Percentiles rank a stretch among this genome's conserved stretches.
Conservation (phyloP, 345 rosid species). For the Gynandropsis gynandra region DNA sequence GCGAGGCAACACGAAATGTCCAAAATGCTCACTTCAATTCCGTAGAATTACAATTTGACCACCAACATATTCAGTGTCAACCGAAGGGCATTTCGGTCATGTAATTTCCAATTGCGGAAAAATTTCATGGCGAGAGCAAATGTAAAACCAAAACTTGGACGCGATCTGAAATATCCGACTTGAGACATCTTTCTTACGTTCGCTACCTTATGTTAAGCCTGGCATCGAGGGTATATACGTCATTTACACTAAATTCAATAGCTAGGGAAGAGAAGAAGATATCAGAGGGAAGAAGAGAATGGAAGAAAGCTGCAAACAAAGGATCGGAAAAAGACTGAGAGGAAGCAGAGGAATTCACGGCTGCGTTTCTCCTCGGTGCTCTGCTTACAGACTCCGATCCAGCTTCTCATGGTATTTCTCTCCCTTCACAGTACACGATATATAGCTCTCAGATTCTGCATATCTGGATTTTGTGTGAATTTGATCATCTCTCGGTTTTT, state of each 20-base stretch:
- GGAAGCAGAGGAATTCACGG: slow-evolving; percentile 47
- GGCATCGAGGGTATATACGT: slow-evolving; percentile 20
- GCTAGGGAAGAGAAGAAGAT: slow-evolving; percentile 8
- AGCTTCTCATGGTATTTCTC: slow-evolving; percentile 45
- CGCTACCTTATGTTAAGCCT: too few relatives aligned
- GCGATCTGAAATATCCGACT: slow-evolving; percentile 30
- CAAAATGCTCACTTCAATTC: neutral
- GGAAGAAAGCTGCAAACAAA: slow-evolving; percentile 17
- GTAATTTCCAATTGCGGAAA: neutral
- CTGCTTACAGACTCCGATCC: slow-evolving; percentile 29
- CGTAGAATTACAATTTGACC: slow-evolving; percentile 12
- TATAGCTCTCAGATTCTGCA: too few relatives aligned
- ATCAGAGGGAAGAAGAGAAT: slow-evolving; percentile 14
- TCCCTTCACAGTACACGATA: slow-evolving; percentile 10
- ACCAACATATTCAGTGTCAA: slow-evolving; percentile 13
- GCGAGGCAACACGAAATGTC: slow-evolving; percentile 25
- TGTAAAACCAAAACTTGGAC: slow-evolving; percentile 27
- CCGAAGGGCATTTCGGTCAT: slow-evolving; percentile 25
- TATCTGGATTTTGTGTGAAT: slow-evolving; percentile 3
- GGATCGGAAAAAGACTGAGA: slow-evolving; percentile 51
- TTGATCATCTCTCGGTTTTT: slow-evolving; percentile 1
- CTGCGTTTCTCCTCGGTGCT: slow-evolving; percentile 71
- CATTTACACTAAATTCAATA: slow-evolving; percentile 21
- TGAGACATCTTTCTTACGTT: slow-evolving; percentile 3
- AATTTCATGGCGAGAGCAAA: slow-evolving; percentile 17